These are phyloP conservation scores for Wickerhamomyces queroliae DNA, from an alignment of 805 yeast species.

Conservation along the genomic window DNA sequence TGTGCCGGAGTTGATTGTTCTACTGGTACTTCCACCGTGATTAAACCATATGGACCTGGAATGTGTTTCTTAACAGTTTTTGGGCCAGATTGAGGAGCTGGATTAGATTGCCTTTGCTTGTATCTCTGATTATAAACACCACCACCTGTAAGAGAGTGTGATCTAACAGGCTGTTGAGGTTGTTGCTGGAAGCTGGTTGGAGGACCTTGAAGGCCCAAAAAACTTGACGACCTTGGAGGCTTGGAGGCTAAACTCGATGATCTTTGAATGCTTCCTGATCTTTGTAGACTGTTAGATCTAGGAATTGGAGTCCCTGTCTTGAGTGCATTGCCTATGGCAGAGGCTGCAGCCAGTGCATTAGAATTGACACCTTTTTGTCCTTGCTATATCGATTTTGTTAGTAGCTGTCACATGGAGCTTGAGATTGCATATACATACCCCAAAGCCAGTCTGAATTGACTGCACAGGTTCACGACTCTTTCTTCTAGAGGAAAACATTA, in stretches of 20 bases:
- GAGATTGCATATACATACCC: not conserved
- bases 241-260: conserved; percentile 5
- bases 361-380: conserved; percentile 28
- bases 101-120: conserved; percentile 3
- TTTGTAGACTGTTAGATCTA: conserved; percentile 22
- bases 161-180: conserved; percentile 13
- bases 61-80: conserved; percentile 62
- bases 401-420: conserved; percentile 9
- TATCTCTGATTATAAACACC: conserved; percentile 1
- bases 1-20: conserved; percentile 13
- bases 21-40: conserved; percentile 63
- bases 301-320: conserved; percentile 27
- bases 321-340: conserved; percentile 46
- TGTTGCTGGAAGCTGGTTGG: conserved; percentile 8
- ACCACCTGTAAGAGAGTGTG: conserved; percentile 11
- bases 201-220: conserved; percentile 18
- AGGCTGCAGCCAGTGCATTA: conserved; percentile 60
- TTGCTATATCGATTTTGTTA: conserved; percentile 12
- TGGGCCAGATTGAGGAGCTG: conserved; percentile 12
- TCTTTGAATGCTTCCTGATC: conserved; percentile 16
- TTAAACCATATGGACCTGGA: conserved; percentile 69
- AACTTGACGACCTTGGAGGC: conserved; percentile 14
- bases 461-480: conserved; percentile 7
- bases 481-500: conserved; percentile 6
- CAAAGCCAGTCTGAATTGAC: not conserved